Percentiles rank a stretch among this genome's conserved stretches.
Conservation (phyloP, 1,284 basidiomycete genomes). For the Pascua sp. region DNA sequence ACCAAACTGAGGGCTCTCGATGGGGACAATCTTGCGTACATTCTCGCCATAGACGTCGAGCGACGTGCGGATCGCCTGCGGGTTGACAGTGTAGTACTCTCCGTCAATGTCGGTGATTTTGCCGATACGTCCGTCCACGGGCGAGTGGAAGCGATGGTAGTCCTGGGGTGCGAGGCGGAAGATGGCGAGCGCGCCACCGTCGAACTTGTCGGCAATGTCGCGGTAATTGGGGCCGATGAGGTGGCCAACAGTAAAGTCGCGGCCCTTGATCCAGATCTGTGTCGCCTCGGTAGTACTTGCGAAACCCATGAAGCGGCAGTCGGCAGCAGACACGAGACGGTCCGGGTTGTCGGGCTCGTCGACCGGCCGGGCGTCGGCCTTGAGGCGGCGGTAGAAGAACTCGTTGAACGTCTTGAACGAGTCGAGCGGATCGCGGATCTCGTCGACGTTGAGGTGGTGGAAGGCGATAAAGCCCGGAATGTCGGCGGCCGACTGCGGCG, state of each 20-base stretch:
- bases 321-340: conserved; percentile 80
- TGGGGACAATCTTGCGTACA: conserved; percentile 79
- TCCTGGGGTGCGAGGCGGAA: conserved; percentile 93
- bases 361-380: conserved; percentile 72
- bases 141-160: conserved; percentile 94
- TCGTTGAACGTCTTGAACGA: conserved; percentile 89
- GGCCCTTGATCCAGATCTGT: conserved; percentile 92
- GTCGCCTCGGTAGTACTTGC: conserved; percentile 80
- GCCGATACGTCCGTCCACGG: conserved; percentile 79
- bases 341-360: conserved; percentile 68
- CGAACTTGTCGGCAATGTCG: conserved; percentile 63
- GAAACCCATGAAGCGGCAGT: conserved; percentile 93
- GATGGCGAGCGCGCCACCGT: conserved; percentile 68
- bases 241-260: conserved; percentile 77
- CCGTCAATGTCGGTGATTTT: conserved; percentile 74
- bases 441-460: conserved; percentile 76
- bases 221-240: conserved; percentile 77
- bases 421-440: conserved; percentile 75
- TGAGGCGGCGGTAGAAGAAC: conserved; percentile 85
- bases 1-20: conserved; percentile 80
- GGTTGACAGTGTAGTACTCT: conserved; percentile 89
- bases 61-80: conserved; percentile 46
- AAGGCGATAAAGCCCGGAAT: conserved; percentile 87
- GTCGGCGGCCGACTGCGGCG: conserved; percentile 74
- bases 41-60: conserved; percentile 96